Conservation (phyloP, 306 rosid species). For the Corylus heterophylla region DNA sequence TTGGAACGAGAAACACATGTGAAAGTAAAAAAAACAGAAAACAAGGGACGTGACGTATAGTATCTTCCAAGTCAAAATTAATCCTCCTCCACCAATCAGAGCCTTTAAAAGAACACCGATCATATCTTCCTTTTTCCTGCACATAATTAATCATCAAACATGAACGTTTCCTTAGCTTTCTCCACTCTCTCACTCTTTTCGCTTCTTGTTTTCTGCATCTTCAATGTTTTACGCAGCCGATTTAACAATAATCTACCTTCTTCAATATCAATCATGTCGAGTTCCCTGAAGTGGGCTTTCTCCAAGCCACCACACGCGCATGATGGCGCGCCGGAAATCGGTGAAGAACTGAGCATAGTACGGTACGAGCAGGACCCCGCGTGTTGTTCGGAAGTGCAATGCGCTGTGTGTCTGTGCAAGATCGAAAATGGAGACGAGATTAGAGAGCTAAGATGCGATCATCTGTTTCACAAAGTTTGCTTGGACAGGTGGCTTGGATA, state of each 20-base stretch:
- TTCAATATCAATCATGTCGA: too few relatives aligned
- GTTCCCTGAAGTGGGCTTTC: constrained; percentile 21
- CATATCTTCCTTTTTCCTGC: too few relatives aligned
- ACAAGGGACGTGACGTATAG: too few relatives aligned
- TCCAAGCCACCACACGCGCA: background rate
- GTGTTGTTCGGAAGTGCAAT: constrained; percentile 19
- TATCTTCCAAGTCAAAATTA: too few relatives aligned
- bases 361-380: background rate
- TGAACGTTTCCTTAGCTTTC: background rate
- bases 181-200: background rate
- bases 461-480: constrained; percentile 43
- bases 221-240: too few relatives aligned
- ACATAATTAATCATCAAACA: background rate
- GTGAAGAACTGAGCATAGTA: constrained; percentile 1
- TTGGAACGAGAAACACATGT: too few relatives aligned
- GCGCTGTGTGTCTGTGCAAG: constrained; percentile 45
- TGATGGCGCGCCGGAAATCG: background rate
- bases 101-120: too few relatives aligned
- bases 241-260: too few relatives aligned
- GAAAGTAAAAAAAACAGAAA: too few relatives aligned
- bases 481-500: constrained; percentile 39
- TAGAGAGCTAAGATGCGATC: constrained; percentile 42
- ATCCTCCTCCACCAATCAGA: too few relatives aligned
- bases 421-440: constrained; percentile 49
- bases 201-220: background rate